Conservation (phyloP, 2,329 filamentous ascomycete species). For the Didymella exigua region DNA sequence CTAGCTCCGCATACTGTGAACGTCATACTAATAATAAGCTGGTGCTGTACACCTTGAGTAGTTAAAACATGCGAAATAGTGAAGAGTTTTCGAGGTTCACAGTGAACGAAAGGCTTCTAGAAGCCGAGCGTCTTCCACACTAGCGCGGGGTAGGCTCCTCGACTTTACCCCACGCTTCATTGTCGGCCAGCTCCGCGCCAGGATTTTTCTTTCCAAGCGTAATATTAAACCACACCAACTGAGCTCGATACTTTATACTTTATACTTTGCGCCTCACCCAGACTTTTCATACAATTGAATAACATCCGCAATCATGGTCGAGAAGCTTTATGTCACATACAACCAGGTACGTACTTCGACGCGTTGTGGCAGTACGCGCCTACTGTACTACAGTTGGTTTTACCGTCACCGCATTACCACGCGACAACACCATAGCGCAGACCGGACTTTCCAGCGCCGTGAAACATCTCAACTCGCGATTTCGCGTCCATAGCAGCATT, state of each 20-base stretch:
- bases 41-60: not conserved
- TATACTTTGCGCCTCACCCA: slow-evolving; percentile 4
- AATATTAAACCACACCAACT: slow-evolving; percentile 11
- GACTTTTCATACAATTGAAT: not conserved
- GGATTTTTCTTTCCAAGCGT: slow-evolving; percentile 9
- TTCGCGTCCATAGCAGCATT: not conserved
- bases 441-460: not conserved
- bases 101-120: not conserved
- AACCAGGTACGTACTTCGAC: slow-evolving; percentile 46
- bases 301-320: slow-evolving; percentile 42
- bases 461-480: not conserved
- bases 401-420: not conserved
- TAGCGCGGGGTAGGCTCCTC: slow-evolving; percentile 12
- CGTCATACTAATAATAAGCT: not conserved
- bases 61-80: not conserved
- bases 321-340: slow-evolving; percentile 52
- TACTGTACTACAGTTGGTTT: slow-evolving; percentile 1
- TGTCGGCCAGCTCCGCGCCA: slow-evolving; percentile 14
- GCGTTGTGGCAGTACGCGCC: not conserved
- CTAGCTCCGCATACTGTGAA: not conserved
- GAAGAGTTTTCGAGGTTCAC: not conserved
- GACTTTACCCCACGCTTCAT: slow-evolving; percentile 14
- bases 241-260: not conserved
- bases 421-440: not conserved
- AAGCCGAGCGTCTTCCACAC: slow-evolving; percentile 6